Evolutionary conservation across 1,284 basidiomycete genomes (phyloP).

Genomic region (Tremellales sp.): DNA sequence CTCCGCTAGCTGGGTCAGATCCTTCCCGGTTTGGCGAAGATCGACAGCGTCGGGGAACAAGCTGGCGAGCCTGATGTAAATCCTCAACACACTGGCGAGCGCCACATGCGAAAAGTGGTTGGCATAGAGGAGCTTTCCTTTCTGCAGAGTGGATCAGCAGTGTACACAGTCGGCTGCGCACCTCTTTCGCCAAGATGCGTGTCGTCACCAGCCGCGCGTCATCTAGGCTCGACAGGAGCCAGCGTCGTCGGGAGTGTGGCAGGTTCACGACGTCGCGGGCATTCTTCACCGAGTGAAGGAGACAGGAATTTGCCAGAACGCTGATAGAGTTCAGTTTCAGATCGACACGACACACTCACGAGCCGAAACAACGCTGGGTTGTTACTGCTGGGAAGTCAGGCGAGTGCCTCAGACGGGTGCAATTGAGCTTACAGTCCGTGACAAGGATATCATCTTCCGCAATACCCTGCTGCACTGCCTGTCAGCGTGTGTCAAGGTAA

Average conservation of each 20-base stretch:
- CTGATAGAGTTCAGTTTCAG: background rate
- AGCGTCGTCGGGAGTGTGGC: conserved; percentile 6
- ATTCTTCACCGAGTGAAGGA: conserved; percentile 7
- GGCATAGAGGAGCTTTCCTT: conserved; percentile 11
- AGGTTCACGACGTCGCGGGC: conserved; percentile 5
- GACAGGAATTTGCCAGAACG: conserved; percentile 11
- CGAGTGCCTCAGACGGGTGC: background rate
- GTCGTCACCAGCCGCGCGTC: conserved; percentile 7
- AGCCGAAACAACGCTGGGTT: conserved; percentile 12
- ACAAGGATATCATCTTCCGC: conserved; percentile 19
- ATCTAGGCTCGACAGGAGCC: conserved; percentile 8
- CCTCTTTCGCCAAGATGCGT: conserved; percentile 6
- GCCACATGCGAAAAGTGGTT: conserved; percentile 19
- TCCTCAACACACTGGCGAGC: conserved; percentile 14
- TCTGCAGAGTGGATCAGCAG: background rate
- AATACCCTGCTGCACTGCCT: conserved; percentile 12
- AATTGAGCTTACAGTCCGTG: conserved; percentile 17
- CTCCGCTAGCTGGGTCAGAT: conserved; percentile 17
- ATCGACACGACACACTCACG: conserved; percentile 6
- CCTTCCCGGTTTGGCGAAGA: conserved; percentile 13
- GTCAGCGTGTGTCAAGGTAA: background rate
- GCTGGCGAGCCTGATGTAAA: conserved; percentile 17
- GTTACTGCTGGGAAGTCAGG: conserved; percentile 6
- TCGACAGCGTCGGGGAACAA: conserved; percentile 18
- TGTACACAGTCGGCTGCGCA: background rate